These are phyloP conservation scores for Epithemia pelagica DNA, from an alignment of 108 stramenopile species.

Conservation along the genomic window DNA sequence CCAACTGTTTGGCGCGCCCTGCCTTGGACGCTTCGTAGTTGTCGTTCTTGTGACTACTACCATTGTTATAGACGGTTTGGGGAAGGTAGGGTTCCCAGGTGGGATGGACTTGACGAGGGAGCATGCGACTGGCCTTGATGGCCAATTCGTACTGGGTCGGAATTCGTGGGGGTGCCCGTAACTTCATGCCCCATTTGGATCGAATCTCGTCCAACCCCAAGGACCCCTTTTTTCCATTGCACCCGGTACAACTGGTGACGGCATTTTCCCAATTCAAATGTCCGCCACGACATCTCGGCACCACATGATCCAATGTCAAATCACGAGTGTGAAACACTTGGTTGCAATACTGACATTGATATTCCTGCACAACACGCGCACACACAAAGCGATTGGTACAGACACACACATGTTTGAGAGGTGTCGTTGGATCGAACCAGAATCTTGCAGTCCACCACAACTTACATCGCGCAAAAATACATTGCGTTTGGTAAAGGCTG, in stretches of 20 bases:
- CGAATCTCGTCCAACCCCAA: slow-evolving; percentile 33
- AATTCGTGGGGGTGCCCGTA: slow-evolving; percentile 32
- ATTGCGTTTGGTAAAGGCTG: slow-evolving; percentile 79
- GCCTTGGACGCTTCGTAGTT: no score
- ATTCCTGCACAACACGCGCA: slow-evolving; percentile 21
- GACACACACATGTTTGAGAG: neutral
- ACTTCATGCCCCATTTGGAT: slow-evolving; percentile 55
- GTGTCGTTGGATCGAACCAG: no score
- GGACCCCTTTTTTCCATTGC: slow-evolving; percentile 77
- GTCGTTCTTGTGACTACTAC: no score
- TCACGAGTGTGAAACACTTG: slow-evolving; percentile 57
- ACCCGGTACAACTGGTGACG: slow-evolving; percentile 65
- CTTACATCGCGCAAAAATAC: slow-evolving; percentile 68
- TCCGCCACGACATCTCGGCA: slow-evolving; percentile 67
- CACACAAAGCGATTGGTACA: neutral
- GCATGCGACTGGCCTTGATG: slow-evolving; percentile 52
- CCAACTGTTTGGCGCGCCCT: no score
- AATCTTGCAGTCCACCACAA: neutral
- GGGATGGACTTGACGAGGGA: slow-evolving; percentile 67
- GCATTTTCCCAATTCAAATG: slow-evolving; percentile 72
- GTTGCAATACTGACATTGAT: slow-evolving; percentile 79
- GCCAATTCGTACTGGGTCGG: slow-evolving; percentile 66
- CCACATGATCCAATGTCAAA: slow-evolving; percentile 74
- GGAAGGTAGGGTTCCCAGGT: slow-evolving; percentile 77
- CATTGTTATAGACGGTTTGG: no score